These are phyloP conservation scores for Pholiota conissans DNA, from an alignment of 768 basidiomycete species.

Conservation along the genomic window DNA sequence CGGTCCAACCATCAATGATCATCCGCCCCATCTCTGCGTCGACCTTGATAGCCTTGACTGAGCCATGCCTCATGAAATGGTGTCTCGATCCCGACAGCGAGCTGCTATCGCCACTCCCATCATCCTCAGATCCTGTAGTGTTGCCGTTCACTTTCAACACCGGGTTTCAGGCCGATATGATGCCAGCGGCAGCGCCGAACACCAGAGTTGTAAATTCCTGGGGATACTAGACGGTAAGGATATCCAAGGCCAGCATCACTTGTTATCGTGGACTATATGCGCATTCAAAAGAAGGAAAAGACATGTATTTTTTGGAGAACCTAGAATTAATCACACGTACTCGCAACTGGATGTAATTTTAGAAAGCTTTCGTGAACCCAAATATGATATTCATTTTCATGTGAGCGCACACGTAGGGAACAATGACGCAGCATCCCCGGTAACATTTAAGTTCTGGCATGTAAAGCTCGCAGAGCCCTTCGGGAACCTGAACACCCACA, in stretches of 20 bases:
- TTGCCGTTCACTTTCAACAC: no score
- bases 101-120: not conserved
- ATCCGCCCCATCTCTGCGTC: slow-evolving; percentile 35
- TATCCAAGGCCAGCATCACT: no score
- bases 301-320: no score
- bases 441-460: slow-evolving; percentile 55
- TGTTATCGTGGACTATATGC: not conserved
- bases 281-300: not conserved
- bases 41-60: slow-evolving; percentile 43
- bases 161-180: slow-evolving; percentile 1
- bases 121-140: not conserved
- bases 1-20: not conserved
- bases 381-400: not conserved
- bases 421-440: slow-evolving; percentile 41
- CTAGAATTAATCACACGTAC: no score
- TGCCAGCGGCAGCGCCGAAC: not conserved
- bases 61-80: slow-evolving; percentile 38
- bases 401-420: slow-evolving; percentile 41
- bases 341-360: no score
- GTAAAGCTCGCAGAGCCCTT: slow-evolving; percentile 44
- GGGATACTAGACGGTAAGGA: not conserved
- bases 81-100: not conserved
- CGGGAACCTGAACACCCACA: slow-evolving; percentile 32
- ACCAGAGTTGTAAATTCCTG: not conserved
- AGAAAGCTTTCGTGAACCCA: no score